These are phyloP conservation scores for Aureobasidium namibiae DNA, from an alignment of 2,329 filamentous ascomycete species.

Conservation along the genomic window DNA sequence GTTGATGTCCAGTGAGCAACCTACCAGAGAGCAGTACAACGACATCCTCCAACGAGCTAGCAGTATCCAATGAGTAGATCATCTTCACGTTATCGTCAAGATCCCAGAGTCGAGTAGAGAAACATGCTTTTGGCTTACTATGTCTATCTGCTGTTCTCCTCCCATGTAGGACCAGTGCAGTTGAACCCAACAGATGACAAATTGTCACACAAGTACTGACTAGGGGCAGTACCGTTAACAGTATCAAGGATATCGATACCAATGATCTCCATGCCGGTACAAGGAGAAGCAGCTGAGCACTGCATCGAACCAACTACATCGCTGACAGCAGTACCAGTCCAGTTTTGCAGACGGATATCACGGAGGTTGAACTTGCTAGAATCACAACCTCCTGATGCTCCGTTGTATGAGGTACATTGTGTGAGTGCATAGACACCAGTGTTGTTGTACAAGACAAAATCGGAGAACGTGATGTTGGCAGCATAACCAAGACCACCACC, in stretches of 20 bases:
- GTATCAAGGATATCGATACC: conserved; percentile 16
- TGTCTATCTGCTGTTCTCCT: conserved; percentile 10
- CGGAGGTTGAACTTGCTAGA: conserved; percentile 30
- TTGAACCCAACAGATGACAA: conserved; percentile 19
- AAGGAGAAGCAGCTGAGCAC: conserved; percentile 23
- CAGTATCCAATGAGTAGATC: background rate
- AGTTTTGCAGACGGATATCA: conserved; percentile 22
- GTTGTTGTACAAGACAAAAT: conserved; percentile 22
- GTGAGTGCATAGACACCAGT: conserved; percentile 20
- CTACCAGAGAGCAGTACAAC: too few relatives aligned
- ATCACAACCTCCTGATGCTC: conserved; percentile 20
- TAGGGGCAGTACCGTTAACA: conserved; percentile 17
- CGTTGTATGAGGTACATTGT: conserved; percentile 22
- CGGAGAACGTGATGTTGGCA: conserved; percentile 29
- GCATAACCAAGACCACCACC: conserved; percentile 46
- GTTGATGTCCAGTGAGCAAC: too few relatives aligned
- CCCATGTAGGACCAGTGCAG: conserved; percentile 18
- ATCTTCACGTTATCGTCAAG: background rate
- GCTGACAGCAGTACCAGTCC: conserved; percentile 23
- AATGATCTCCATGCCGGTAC: conserved; percentile 20
- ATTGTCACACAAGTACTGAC: conserved; percentile 20
- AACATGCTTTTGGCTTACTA: background rate
- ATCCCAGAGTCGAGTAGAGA: background rate
- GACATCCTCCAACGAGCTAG: too few relatives aligned
- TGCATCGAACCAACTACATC: conserved; percentile 21